A percentile compares a stretch with the other conserved stretches of the same genome.
phyloP scores from a whole-genome alignment of 371 early-diverging fungal genomes.

The Dinochytrium kinnereticum region DNA sequence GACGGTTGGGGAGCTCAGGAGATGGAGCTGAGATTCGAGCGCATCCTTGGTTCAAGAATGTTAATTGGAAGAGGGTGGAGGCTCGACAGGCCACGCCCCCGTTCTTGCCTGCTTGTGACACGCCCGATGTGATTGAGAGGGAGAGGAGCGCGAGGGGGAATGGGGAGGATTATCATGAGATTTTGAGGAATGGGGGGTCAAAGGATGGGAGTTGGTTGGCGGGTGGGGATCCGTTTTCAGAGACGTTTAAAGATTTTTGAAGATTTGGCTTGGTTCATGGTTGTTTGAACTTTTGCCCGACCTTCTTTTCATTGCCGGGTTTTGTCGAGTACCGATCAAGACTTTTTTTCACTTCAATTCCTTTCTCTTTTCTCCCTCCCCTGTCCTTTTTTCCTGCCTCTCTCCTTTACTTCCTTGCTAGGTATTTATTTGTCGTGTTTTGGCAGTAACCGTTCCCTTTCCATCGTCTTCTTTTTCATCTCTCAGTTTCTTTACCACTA shows the following conservation, averaged over 20 bases:
- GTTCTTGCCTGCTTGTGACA: slow-evolving; percentile 60
- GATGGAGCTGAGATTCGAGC: slow-evolving; percentile 70
- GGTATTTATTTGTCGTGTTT: too few species aligned
- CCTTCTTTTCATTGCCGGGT: too few species aligned
- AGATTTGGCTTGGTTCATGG: not conserved
- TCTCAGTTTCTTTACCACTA: too few species aligned
- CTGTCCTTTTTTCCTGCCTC: too few species aligned
- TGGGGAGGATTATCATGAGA: slow-evolving; percentile 40
- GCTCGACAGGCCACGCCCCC: slow-evolving; percentile 71
- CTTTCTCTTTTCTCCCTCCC: too few species aligned
- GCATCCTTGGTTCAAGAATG: slow-evolving; percentile 76
- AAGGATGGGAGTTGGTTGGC: slow-evolving; percentile 30
- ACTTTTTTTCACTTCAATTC: too few species aligned
- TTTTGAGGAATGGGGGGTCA: slow-evolving; percentile 31
- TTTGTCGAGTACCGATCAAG: too few species aligned
- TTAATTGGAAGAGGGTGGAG: slow-evolving; percentile 72
- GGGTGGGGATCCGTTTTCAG: slow-evolving; percentile 38
- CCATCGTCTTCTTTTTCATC: too few species aligned
- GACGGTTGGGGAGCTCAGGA: slow-evolving; percentile 57
- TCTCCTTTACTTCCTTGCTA: too few species aligned
- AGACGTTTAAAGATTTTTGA: slow-evolving; percentile 49
- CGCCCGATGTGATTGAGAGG: slow-evolving; percentile 54
- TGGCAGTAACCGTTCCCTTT: too few species aligned
- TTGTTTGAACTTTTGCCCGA: not conserved
- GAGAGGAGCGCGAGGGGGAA: slow-evolving; percentile 44